These are phyloP conservation scores for Alternaria burnsii DNA, from an alignment of 2,329 filamentous ascomycete genomes.

Conservation along the genomic window DNA sequence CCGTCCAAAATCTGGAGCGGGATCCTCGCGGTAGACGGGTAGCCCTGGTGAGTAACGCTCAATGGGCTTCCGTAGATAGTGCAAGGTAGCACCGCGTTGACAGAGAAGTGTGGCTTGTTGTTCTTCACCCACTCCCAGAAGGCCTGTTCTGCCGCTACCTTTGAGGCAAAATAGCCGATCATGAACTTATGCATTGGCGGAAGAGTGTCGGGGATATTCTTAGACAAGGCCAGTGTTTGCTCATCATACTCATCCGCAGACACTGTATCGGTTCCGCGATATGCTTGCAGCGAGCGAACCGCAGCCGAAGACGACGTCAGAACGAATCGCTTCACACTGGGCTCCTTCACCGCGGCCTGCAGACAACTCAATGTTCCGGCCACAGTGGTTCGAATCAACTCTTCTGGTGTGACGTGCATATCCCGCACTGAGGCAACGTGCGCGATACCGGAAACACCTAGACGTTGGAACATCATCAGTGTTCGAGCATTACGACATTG, in stretches of 20 bases:
- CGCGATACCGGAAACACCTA: constrained; percentile 53
- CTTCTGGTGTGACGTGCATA: constrained; percentile 53
- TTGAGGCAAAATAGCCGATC: constrained; percentile 54
- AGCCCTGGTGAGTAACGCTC: constrained; percentile 22
- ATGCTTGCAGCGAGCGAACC: constrained; percentile 27
- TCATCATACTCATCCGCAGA: constrained; percentile 47
- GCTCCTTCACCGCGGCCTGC: constrained; percentile 51
- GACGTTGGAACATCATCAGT: neutral
- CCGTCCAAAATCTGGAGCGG: constrained; percentile 20
- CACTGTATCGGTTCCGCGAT: constrained; percentile 41
- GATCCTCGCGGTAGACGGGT: constrained; percentile 20
- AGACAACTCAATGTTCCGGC: constrained; percentile 51
- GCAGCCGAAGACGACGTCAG: constrained; percentile 53
- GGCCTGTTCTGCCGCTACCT: constrained; percentile 53
- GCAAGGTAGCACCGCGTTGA: constrained; percentile 42
- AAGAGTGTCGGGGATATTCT: constrained; percentile 31
- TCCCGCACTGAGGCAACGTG: constrained; percentile 56
- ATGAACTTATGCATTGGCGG: constrained; percentile 21
- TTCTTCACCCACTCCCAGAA: constrained; percentile 55
- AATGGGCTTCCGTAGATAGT: constrained; percentile 25
- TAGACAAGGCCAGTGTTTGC: constrained; percentile 41
- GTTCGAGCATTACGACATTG: neutral
- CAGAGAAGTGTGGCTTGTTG: constrained; percentile 51
- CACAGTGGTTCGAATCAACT: constrained; percentile 39
- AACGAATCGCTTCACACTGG: constrained; percentile 54